These are phyloP conservation scores for Suillus bovinus DNA, from an alignment of 768 basidiomycete species.

Conservation along the genomic window DNA sequence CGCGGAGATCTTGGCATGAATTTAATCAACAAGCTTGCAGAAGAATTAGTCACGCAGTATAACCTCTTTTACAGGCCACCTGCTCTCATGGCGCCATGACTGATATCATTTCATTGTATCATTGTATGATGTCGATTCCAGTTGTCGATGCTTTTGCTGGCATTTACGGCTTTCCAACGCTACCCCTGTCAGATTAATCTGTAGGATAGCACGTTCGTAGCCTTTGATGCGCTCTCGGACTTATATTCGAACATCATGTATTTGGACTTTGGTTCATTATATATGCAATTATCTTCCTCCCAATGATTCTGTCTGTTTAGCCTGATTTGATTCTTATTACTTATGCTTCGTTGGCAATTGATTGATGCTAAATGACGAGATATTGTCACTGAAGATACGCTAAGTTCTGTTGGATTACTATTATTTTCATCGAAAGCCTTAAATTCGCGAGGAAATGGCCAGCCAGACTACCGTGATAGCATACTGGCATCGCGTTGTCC, in stretches of 20 bases:
- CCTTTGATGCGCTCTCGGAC: background rate
- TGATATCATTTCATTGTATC: background rate
- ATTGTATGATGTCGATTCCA: conserved; percentile 5
- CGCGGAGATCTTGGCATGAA: conserved; percentile 80
- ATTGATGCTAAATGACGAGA: too few relatives aligned
- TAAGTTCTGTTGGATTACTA: too few relatives aligned
- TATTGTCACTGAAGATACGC: too few relatives aligned
- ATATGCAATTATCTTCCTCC: background rate
- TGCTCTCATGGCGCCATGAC: conserved; percentile 29
- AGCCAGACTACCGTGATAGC: background rate
- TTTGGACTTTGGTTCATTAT: background rate
- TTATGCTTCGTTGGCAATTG: too few relatives aligned
- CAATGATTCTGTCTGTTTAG: background rate
- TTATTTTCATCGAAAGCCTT: too few relatives aligned
- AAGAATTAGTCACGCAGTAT: conserved; percentile 39
- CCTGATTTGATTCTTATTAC: background rate
- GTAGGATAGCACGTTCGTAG: conserved; percentile 4
- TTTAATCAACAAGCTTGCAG: conserved; percentile 77
- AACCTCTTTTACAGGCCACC: conserved; percentile 34
- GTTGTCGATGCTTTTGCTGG: conserved; percentile 4
- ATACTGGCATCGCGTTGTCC: background rate
- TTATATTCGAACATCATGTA: background rate
- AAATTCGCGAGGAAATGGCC: too few relatives aligned
- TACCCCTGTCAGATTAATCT: conserved; percentile 6
- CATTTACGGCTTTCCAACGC: conserved; percentile 6